Percentiles rank a stretch among this genome's conserved stretches.
Conservation (phyloP, 768 basidiomycete genomes). For the Russula foetens region DNA sequence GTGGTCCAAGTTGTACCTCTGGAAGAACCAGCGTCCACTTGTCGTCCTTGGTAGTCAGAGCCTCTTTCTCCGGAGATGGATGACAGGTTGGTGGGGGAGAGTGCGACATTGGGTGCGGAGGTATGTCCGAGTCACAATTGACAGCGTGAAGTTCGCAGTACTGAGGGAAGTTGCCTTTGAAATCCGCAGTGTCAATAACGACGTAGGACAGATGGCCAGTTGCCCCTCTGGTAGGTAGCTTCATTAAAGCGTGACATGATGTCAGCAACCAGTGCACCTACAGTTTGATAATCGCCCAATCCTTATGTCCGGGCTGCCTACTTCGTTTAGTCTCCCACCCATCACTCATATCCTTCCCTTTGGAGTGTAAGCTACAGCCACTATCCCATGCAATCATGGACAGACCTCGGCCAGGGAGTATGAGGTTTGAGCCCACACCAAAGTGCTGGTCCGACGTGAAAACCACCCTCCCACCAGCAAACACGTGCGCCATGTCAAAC, state of each 20-base stretch:
- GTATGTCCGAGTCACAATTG: constrained; percentile 29
- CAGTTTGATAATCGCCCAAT: constrained; percentile 90
- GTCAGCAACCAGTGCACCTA: constrained; percentile 32
- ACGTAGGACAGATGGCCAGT: constrained; percentile 65
- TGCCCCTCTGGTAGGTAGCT: constrained; percentile 45
- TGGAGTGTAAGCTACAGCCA: neutral
- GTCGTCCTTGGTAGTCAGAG: constrained; percentile 28
- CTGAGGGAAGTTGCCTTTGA: constrained; percentile 93
- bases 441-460: constrained; percentile 92
- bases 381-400: neutral
- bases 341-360: constrained; percentile 88
- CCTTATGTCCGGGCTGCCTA: constrained; percentile 68
- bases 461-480: constrained; percentile 80
- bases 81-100: constrained; percentile 12
- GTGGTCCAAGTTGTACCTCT: constrained; percentile 76
- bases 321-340: constrained; percentile 98
- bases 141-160: constrained; percentile 72
- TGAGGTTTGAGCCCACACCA: constrained; percentile 83
- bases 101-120: constrained; percentile 16
- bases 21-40: constrained; percentile 71
- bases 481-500: constrained; percentile 88
- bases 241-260: neutral
- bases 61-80: constrained; percentile 22
- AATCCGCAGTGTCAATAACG: constrained; percentile 91
- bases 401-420: constrained; percentile 79